Evolutionary conservation across 2,329 filamentous ascomycete species (phyloP), one percentile per base, ranked within the genome.

Genomic region (Rhexocercosporidium sp.): DNA sequence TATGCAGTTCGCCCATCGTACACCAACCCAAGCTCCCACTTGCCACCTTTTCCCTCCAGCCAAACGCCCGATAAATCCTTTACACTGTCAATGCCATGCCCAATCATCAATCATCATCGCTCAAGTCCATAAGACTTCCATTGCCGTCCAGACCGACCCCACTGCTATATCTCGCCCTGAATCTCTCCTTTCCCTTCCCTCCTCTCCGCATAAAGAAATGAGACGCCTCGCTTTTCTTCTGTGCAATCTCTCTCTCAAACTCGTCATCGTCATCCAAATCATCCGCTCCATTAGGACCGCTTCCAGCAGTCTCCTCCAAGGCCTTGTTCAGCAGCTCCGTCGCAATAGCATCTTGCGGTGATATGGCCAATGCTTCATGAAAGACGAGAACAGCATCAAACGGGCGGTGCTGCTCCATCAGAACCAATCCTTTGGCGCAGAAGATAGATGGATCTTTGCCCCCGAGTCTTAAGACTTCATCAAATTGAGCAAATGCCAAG

Each of bases 391-490:
- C 90, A 0, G 95, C 95, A 54, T 96, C 91, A 73, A 91, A 91
- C 0, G 88, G 87, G 60, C 88, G 85, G 18, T 88, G 88, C 72
- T 93, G 84, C 74, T 97, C 93, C 72, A 98, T 85, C 64, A 95
- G 84, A 14, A 97, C 91, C 18, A 98, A 83, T 0, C 93, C 95
- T 75, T 97, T 95, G 12, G 93, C 90, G 59, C 88, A 88, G 76
- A 97, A 96, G 2, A 96, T 87, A 34, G 88, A 86, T 0, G 92
- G 85, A 70, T 96, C 92, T 71, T 94, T 94, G 51, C 91, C 91
- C 8, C 93, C 93, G 56, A 92, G 87, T 14, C 95, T 86, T 34
- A 97, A 84, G 34, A 97, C 96, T 75, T 94, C 90, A 70, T 97
- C 92, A 74, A 97, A 98, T 76, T 95, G 88, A 1, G 83, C 85